A percentile compares a stretch with the other conserved stretches of the same genome.
phyloP scores from a whole-genome alignment of 305 asterid genomes.

The Ilex paraguariensis region DNA sequence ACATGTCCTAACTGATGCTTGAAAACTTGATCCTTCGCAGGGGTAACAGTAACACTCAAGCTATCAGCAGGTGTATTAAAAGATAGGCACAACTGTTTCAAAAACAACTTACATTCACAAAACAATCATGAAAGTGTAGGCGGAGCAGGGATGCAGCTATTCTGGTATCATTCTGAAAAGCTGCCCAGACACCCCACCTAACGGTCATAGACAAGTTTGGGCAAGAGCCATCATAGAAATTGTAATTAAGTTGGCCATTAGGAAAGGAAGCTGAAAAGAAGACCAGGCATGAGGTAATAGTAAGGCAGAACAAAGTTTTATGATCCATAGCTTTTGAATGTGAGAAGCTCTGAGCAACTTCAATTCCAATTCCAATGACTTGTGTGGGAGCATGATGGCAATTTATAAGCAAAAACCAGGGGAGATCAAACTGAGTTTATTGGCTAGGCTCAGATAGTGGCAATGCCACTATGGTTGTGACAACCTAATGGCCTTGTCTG shows the following conservation, averaged over 20 bases:
- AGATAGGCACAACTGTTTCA: background rate
- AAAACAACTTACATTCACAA: slow-evolving; percentile 50
- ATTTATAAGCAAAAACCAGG: slow-evolving; percentile 40
- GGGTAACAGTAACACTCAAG: no score
- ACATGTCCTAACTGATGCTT: no score
- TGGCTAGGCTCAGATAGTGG: slow-evolving; percentile 43
- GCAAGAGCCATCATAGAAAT: slow-evolving; percentile 54
- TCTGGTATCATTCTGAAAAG: slow-evolving; percentile 48
- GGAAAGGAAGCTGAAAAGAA: slow-evolving; percentile 8
- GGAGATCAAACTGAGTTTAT: slow-evolving; percentile 9
- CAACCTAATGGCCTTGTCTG: slow-evolving; percentile 30
- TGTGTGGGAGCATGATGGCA: slow-evolving; percentile 9
- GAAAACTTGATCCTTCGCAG: no score
- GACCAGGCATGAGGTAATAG: slow-evolving; percentile 13
- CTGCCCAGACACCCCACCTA: slow-evolving; percentile 53
- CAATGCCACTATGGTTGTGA: slow-evolving; percentile 39
- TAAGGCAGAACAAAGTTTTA: slow-evolving; percentile 7
- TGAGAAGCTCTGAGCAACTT: background rate
- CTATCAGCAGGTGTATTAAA: no score
- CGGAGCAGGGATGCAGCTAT: slow-evolving; percentile 84
- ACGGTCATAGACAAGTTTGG: slow-evolving; percentile 47
- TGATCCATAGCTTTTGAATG: slow-evolving; percentile 26
- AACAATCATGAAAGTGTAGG: slow-evolving; percentile 73
- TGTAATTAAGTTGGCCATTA: slow-evolving; percentile 38
- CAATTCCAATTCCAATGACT: slow-evolving; percentile 3